These are phyloP conservation scores for Geoglossum glabrum DNA, from an alignment of 495 filamentous ascomycete genomes.

Conservation along the genomic window DNA sequence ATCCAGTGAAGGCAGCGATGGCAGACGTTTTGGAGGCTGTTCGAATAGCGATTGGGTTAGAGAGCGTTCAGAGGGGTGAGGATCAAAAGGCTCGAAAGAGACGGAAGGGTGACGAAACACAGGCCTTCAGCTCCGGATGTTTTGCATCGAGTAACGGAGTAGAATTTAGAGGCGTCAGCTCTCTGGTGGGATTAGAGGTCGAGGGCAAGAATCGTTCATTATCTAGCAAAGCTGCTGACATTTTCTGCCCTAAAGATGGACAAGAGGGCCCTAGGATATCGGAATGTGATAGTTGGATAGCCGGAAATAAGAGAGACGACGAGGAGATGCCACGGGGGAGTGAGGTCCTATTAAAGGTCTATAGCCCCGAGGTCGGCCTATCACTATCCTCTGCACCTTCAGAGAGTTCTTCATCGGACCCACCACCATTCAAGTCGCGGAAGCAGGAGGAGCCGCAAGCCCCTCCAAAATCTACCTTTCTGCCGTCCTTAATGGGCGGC, in stretches of 20 bases:
- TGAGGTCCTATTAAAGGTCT: neutral
- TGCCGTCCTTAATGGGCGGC: conserved; percentile 65
- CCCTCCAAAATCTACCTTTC: conserved; percentile 40
- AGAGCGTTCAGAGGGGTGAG: conserved; percentile 14
- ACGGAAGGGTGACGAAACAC: neutral
- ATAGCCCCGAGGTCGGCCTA: neutral
- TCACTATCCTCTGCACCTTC: neutral
- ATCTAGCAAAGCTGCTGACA: neutral
- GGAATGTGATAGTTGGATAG: neutral
- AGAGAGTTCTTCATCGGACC: neutral
- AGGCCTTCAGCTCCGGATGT: neutral
- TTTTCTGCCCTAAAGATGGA: neutral
- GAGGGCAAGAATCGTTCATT: neutral
- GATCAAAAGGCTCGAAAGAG: neutral
- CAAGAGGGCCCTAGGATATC: conserved; percentile 4
- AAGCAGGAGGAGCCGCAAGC: conserved; percentile 8
- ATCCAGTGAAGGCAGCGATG: conserved; percentile 48
- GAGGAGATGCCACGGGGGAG: neutral
- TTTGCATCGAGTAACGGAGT: neutral
- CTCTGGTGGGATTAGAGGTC: neutral
- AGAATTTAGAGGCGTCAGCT: neutral
- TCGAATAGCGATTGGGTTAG: conserved; percentile 36
- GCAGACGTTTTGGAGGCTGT: conserved; percentile 40
- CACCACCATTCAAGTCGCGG: conserved; percentile 1
- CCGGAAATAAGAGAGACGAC: neutral